Percentiles rank a stretch among this genome's conserved stretches.
Evolutionary conservation across 2,329 filamentous ascomycete genomes (phyloP).

Genomic region (Talaromyces sp.): DNA sequence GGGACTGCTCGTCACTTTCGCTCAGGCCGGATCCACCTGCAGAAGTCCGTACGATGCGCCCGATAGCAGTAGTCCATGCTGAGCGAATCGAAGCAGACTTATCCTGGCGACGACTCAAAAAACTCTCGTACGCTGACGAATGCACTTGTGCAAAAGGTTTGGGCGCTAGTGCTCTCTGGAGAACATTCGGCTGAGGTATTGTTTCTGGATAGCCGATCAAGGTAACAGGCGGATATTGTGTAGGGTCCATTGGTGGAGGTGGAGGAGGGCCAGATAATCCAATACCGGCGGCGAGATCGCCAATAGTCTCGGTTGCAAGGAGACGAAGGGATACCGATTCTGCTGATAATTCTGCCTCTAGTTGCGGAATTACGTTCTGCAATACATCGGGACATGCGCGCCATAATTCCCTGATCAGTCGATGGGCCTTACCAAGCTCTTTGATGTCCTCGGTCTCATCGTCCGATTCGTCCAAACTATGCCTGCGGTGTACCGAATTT

Average conservation of each 20-base stretch:
- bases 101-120: constrained; percentile 80
- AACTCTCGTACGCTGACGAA: constrained; percentile 72
- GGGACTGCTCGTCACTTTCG: constrained; percentile 70
- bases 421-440: constrained; percentile 85
- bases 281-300: constrained; percentile 91
- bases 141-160: constrained; percentile 87
- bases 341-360: constrained; percentile 86
- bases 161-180: constrained; percentile 79
- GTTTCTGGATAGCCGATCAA: constrained; percentile 47
- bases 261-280: constrained; percentile 83
- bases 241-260: constrained; percentile 68
- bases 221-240: constrained; percentile 69
- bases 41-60: constrained; percentile 84
- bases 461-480: constrained; percentile 58
- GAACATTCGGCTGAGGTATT: constrained; percentile 55
- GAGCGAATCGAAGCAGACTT: constrained; percentile 78
- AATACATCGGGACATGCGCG: constrained; percentile 82
- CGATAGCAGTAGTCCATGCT: constrained; percentile 79
- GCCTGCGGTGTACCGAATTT: constrained; percentile 37
- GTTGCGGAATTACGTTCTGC: constrained; percentile 86
- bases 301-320: constrained; percentile 87
- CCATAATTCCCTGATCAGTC: constrained; percentile 88
- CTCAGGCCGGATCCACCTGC: constrained; percentile 86
- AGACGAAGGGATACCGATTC: constrained; percentile 83
- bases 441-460: constrained; percentile 78